Evolutionary conservation across 352 stramenopile species (phyloP).

Genomic region (Elongisporangium senticosum): DNA sequence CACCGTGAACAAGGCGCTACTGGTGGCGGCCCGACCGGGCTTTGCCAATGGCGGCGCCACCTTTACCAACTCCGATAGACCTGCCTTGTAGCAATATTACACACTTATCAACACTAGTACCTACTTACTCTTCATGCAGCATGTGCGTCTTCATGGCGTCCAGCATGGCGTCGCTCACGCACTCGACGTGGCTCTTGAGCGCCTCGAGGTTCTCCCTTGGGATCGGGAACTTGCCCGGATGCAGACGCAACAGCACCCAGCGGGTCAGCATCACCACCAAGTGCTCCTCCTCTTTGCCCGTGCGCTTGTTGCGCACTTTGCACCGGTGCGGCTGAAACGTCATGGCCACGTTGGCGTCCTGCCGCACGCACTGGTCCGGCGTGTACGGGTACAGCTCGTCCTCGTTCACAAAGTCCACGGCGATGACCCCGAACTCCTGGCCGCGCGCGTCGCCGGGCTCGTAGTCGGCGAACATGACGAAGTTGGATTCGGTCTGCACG

Average conservation of each 20-base stretch:
- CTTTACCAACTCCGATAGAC: background rate
- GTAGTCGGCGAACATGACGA: conserved; percentile 31
- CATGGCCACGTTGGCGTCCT: conserved; percentile 27
- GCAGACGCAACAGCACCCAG: conserved; percentile 21
- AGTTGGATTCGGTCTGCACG: conserved; percentile 32
- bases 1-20: conserved; percentile 8
- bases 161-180: conserved; percentile 23
- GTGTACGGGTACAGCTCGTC: conserved; percentile 33
- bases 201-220: conserved; percentile 13
- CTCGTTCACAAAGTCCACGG: conserved; percentile 28
- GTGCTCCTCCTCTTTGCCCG: conserved; percentile 17
- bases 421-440: conserved; percentile 16
- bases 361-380: conserved; percentile 16
- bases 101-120: background rate
- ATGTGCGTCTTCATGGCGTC: conserved; percentile 6
- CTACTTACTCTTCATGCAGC: background rate
- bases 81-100: background rate
- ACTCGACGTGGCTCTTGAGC: conserved; percentile 11
- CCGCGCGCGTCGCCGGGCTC: background rate
- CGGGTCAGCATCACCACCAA: conserved; percentile 19
- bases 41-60: background rate
- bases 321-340: conserved; percentile 22
- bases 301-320: conserved; percentile 13
- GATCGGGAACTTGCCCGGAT: conserved; percentile 11
- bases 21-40: background rate